phyloP scores from a whole-genome alignment of 805 yeast genomes.

The Saturnispora hagleri region DNA sequence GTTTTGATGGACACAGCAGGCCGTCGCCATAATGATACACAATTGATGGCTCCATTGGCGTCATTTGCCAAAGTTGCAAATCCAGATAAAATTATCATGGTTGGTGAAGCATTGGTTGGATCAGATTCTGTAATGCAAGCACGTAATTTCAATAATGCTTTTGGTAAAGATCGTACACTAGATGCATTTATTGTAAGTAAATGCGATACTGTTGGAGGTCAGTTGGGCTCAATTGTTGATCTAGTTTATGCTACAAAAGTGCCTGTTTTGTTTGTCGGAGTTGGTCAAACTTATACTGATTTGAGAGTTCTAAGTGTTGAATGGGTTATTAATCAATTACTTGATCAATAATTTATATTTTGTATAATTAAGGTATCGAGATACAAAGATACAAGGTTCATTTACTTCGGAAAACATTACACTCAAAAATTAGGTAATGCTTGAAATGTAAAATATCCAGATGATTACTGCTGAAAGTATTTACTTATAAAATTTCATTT shows the following conservation, averaged over 20 bases:
- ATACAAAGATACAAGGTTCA: too few species aligned
- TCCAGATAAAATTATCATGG: conserved; percentile 96
- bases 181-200: conserved; percentile 91
- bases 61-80: conserved; percentile 92
- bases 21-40: conserved; percentile 89
- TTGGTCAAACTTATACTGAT: conserved; percentile 95
- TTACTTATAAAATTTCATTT: neutral
- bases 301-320: conserved; percentile 81
- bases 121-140: conserved; percentile 97
- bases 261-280: conserved; percentile 91
- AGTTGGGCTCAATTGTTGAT: conserved; percentile 94
- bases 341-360: neutral
- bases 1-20: conserved; percentile 97
- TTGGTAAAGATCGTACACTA: conserved; percentile 70
- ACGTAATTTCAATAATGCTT: conserved; percentile 82
- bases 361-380: neutral
- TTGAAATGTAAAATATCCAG: neutral
- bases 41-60: conserved; percentile 90
- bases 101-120: conserved; percentile 95
- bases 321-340: conserved; percentile 56
- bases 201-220: conserved; percentile 95
- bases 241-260: conserved; percentile 95
- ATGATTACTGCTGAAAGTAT: neutral
- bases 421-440: neutral
- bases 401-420: neutral